Evolutionary conservation across 108 stramenopile genomes (phyloP), one percentile per base, ranked within the genome.

Genomic region (Tribonema minus): DNA sequence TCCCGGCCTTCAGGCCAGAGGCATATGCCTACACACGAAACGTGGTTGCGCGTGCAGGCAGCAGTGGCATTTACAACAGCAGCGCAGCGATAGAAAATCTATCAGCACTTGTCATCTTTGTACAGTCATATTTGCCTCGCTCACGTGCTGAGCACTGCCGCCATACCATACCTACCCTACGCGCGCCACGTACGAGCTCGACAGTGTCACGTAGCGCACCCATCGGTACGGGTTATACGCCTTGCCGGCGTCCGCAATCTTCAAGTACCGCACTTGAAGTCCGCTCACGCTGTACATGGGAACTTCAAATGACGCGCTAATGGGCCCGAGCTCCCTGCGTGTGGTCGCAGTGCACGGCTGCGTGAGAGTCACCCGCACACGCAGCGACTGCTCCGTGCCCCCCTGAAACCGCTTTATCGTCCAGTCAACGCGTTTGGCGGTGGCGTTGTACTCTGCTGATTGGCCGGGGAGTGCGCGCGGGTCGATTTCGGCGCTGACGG

Each of bases 261-360:
- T 89, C 68, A 99, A 82, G 86, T 99, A 98, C 34, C 93, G 85
- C 67, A 99, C 96, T 78, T 99, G 94, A 68, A 99, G 84, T 76
- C 93, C 93, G 37, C 93, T 94, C 9, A 97, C 98, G 86, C 97
- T 99, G 89, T 93, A 99, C 96, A 99, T 99, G 35, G 98, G 98
- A 40, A 99, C 95, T 66, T 99, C 98, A 82, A 97, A 99, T 81
- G 88, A 89, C 92, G 98, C 91, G 60, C 93, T 91, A 83, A 98
- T 91, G 32, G 98, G 98, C 5, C 96, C 98, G 78, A 99, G 88
- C 72, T 74, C 72, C 61, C 64, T 64, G 36, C 62, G 63, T 39
- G 28, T 64, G 64, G 72, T 30, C 12, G 64, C 41, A 40, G 67
- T 68, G 0, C 37, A 38, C 9, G 58, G 15, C 15, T 30, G 66